phyloP scores from a whole-genome alignment of 345 rosid species.

The Gynandropsis gynandra region DNA sequence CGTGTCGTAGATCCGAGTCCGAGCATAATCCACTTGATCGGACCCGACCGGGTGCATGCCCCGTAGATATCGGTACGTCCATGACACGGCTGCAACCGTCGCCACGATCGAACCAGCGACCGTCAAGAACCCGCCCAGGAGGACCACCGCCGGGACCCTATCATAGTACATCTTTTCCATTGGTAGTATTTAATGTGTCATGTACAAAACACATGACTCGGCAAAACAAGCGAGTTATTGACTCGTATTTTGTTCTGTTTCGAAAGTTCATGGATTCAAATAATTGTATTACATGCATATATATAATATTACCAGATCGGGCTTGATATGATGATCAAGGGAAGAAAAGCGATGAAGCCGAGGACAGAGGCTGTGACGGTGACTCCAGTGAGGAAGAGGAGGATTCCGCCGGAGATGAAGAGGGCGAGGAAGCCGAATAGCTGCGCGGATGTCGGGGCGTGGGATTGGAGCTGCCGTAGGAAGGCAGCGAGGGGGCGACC shows the following conservation, averaged over 20 bases:
- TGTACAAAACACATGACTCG: no score
- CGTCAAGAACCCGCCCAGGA: conserved; percentile 37
- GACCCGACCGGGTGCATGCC: conserved; percentile 77
- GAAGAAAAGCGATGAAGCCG: conserved; percentile 47
- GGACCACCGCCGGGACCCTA: conserved; percentile 38
- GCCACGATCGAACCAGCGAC: conserved; percentile 48
- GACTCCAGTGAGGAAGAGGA: conserved; percentile 57
- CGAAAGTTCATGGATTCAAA: no score
- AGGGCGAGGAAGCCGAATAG: conserved; percentile 53
- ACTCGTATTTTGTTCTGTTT: no score
- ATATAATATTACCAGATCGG: conserved; percentile 45
- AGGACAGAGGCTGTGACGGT: conserved; percentile 35
- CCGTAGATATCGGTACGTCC: conserved; percentile 61
- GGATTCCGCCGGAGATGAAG: conserved; percentile 46
- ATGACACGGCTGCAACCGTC: conserved; percentile 34
- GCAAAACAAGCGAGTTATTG: no score
- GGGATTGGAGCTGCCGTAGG: conserved; percentile 39
- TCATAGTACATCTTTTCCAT: no score
- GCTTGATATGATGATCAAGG: conserved; percentile 56
- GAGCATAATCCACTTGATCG: conserved; percentile 57
- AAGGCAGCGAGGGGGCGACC: conserved; percentile 21
- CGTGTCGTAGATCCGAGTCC: conserved; percentile 75
- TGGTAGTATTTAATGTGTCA: no score
- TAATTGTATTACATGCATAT: no score
- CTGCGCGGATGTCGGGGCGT: conserved; percentile 56